Evolutionary conservation across 2,329 filamentous ascomycete species (phyloP), one percentile per base, ranked within the genome.

Genomic region (Coleophoma crateriformis): DNA sequence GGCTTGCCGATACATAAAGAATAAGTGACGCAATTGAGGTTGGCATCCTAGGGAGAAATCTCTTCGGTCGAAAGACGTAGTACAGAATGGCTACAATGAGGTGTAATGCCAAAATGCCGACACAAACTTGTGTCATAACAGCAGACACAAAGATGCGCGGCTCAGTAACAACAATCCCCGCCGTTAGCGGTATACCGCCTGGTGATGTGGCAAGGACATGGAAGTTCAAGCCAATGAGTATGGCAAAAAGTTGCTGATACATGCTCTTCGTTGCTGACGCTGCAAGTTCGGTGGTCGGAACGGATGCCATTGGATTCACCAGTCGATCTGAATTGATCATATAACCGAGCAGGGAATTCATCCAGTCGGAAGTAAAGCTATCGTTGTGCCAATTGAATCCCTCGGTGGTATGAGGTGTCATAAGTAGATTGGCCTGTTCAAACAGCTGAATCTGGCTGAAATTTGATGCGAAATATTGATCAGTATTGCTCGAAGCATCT

Each of bases 31-130:
- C 79, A 0, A 82, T 64, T 0, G 68, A 75, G 0, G 74, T 77
- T 0, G 79, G 80, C 60, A 83, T 64, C 0, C 75, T 64, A 0
- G 77, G 72, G 0, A 83, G 63, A 17, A 75, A 72, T 3, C 66
- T 64, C 1, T 65, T 66, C 0, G 75, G 68, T 0, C 72, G 55
- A 0, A 63, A 54, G 0, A 61, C 12, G 48, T 81, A 83, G 4
- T 80, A 66, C 0, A 65, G 0, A 0, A 70, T n/a, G 0, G 73
- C 69, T 0, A 74, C 69, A 0, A 74, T 7, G 0, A 73, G 55
- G 40, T 81, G 75, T 0, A 72, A 17, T 0, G 43, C 54, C 0
- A 84, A 52, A 0, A 82, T 71, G 0, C 50, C 52, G 6, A 76
- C 60, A 0, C 70, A 66, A 1, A 81, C 68, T 3, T 65, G 56